Evolutionary conservation across 106 monocot species (phyloP).

Genomic region (Narthecium ossifragum): DNA sequence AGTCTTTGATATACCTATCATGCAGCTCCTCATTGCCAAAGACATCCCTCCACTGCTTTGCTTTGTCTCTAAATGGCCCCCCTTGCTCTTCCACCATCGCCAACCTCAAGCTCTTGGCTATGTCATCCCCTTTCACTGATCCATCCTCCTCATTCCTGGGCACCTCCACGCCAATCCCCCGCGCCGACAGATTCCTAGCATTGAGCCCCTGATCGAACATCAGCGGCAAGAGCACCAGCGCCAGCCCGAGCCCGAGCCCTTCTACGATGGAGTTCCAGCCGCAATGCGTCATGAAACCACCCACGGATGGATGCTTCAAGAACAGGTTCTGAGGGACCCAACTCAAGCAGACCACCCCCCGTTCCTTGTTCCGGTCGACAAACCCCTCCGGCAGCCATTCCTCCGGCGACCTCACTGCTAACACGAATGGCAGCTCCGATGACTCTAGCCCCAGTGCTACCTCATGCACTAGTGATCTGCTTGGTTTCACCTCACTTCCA

Average conservation of each 20-base stretch:
- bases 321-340: constrained; percentile 31
- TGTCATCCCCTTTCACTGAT: constrained; percentile 21
- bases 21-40: constrained; percentile 18
- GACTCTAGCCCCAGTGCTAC: constrained; percentile 32
- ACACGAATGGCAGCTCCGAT: constrained; percentile 20
- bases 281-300: constrained; percentile 29
- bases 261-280: constrained; percentile 33
- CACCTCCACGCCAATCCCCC: constrained; percentile 33
- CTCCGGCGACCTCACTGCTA: constrained; percentile 11
- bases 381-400: constrained; percentile 7
- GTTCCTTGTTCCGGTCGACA: background rate
- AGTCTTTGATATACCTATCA: constrained; percentile 10
- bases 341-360: constrained; percentile 9
- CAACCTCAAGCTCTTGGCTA: constrained; percentile 31
- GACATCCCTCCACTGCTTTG: background rate
- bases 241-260: constrained; percentile 20
- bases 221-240: constrained; percentile 32
- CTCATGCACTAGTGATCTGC: constrained; percentile 1
- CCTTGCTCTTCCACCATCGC: constrained; percentile 30
- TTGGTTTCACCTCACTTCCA: constrained; percentile 29
- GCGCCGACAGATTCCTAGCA: constrained; percentile 28
- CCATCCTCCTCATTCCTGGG: constrained; percentile 31
- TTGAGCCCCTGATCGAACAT: constrained; percentile 49
- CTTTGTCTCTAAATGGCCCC: background rate
- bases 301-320: constrained; percentile 23